These are phyloP conservation scores for Chlamydomonas reinhardtii DNA, from an alignment of 163 green algal genomes.

Conservation along the genomic window DNA sequence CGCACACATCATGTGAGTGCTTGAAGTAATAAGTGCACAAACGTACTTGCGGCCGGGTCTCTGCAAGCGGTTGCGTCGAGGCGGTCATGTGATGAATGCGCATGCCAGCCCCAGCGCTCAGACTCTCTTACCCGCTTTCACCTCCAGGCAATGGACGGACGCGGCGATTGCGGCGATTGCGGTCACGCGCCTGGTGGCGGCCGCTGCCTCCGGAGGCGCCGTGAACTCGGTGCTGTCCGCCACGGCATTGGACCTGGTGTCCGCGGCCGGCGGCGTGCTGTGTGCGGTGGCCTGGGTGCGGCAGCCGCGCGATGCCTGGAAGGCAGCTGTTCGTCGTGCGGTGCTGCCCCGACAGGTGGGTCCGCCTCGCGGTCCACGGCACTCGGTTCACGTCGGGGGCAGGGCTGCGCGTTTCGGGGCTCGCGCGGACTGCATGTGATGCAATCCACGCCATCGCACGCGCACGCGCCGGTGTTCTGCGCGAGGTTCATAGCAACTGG, in stretches of 20 bases:
- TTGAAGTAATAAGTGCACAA: no score
- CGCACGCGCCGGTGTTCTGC: no score
- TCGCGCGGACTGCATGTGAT: no score
- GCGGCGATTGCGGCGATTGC: neutral
- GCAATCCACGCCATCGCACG: no score
- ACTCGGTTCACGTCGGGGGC: neutral
- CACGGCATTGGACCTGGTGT: neutral
- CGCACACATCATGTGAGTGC: no score
- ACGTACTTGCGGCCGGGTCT: no score
- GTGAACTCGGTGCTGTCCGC: neutral
- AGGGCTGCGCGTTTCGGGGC: neutral
- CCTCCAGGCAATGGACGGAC: conserved; percentile 14
- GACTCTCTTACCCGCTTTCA: no score
- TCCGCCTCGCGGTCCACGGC: no score
- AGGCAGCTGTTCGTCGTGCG: neutral
- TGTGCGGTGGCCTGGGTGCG: neutral
- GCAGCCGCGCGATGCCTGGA: neutral
- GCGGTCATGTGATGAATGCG: no score
- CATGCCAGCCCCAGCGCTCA: no score
- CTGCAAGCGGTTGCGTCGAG: no score
- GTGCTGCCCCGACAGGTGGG: neutral
- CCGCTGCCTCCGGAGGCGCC: neutral
- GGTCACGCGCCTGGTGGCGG: neutral
- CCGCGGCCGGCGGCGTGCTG: neutral
- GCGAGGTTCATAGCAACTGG: no score